These are phyloP conservation scores for Chernovozyma sophiae-reginae DNA, from an alignment of 1,139 yeast species.

Conservation along the genomic window DNA sequence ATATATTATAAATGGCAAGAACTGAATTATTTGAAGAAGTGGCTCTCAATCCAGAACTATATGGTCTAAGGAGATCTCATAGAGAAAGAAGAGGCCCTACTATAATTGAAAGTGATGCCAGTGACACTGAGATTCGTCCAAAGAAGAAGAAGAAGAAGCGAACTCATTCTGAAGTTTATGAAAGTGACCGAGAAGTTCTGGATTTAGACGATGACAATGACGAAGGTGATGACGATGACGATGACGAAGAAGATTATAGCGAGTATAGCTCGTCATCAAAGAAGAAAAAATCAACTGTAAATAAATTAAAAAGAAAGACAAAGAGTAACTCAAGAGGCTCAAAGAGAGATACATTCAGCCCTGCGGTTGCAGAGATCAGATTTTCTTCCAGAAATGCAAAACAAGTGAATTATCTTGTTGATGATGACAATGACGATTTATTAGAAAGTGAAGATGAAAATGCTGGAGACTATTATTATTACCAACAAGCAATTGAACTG, in stretches of 20 bases:
- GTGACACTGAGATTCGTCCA: conserved; percentile 17
- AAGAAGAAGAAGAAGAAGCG: conserved; percentile 12
- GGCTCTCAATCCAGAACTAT: conserved; percentile 74
- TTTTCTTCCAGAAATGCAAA: conserved; percentile 74
- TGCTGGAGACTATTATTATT: conserved; percentile 34
- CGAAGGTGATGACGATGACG: conserved; percentile 26
- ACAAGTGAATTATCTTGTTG: conserved; percentile 73
- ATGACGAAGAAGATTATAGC: conserved; percentile 22
- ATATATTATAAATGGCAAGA: conserved; percentile 14
- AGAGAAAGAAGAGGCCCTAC: conserved; percentile 53
- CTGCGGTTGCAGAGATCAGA: conserved; percentile 47
- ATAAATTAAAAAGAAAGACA: conserved; percentile 10
- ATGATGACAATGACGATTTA: conserved; percentile 61
- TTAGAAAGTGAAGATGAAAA: conserved; percentile 46
- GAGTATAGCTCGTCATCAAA: conserved; percentile 22
- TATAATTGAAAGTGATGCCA: conserved; percentile 40
- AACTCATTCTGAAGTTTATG: conserved; percentile 20
- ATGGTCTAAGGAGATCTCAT: conserved; percentile 85
- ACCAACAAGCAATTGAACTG: conserved; percentile 31
- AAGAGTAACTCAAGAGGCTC: conserved; percentile 12
- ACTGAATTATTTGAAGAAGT: conserved; percentile 37
- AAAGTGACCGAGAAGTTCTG: conserved; percentile 23
- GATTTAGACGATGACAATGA: conserved; percentile 23
- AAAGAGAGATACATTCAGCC: conserved; percentile 10
- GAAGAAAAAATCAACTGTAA: conserved; percentile 14